Evolutionary conservation across 1,284 basidiomycete species (phyloP), one percentile per base, ranked within the genome.

Genomic region (Cutaneotrichosporon cutaneum): DNA sequence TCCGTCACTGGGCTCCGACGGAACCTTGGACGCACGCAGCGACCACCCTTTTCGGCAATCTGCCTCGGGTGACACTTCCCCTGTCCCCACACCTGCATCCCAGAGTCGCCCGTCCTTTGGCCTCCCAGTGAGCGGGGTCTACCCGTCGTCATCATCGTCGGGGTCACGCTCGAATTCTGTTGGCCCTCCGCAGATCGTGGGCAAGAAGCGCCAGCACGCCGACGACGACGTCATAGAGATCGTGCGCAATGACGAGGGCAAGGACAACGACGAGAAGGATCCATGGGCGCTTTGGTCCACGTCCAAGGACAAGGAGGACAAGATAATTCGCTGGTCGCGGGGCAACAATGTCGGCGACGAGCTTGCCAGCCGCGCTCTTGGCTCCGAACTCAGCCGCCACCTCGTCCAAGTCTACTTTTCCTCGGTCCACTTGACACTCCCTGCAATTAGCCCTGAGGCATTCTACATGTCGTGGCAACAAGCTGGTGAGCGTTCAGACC

Each of bases 391-490:
- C 11, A 72, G 72, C 54, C 65, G 67, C 22, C 73, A 76, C 52
- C 60, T 76, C 24, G 65, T 76, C 27, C 65, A 65, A 39, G 55
- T 66, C 11, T 76, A 68, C 63, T 74, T 76, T 56, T 64, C 72
- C 30, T 67, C 71, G 4, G 72, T 74, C 14, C 72, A 76, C 52
- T 55, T 68, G 8, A 70, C 69, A 0, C 65, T 72, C 35, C 74
- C 74, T 66, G 67, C 69, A 9, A 58, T 76, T n/a, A 72, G 65
- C 55, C 73, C 74, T 0, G 73, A 74, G 53, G 54, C 64, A 4
- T 76, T 76, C 62, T 74, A 71, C 58, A 36, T 70, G 30, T 72
- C 72, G 50, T 76, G 74, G 74, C 53, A 65, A 7, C 48, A 67
- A 33, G 72, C 72, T 16, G 74, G 70, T 10, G 67, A 73, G 54